A percentile compares a stretch with the other conserved stretches of the same genome.
These are phyloP conservation scores for Isoetes taiwanensis DNA, from an alignment of 75 land plant genomes.

Conservation along the genomic window DNA sequence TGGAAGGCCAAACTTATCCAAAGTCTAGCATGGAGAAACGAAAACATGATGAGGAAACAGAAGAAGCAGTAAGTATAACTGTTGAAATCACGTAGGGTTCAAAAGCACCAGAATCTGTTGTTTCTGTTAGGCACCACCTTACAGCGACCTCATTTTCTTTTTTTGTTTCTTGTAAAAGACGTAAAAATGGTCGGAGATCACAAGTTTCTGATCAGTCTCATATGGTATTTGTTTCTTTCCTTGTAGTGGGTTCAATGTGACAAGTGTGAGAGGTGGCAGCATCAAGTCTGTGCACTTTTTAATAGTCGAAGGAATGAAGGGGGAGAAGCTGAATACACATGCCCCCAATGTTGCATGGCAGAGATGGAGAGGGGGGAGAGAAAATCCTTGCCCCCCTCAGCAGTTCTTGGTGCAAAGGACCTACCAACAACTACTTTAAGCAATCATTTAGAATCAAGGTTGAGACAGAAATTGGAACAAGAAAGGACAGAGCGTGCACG, in stretches of 20 bases:
- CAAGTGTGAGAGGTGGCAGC: constrained; percentile 91
- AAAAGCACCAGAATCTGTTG: background rate
- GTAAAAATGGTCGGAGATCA: background rate
- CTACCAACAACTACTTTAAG: constrained; percentile 77
- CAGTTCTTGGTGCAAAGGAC: constrained; percentile 90
- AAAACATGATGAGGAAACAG: constrained; percentile 93
- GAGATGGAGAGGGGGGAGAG: constrained; percentile 86
- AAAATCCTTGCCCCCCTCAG: constrained; percentile 67
- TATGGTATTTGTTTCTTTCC: background rate
- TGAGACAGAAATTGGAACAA: constrained; percentile 48
- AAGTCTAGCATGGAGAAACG: constrained; percentile 70
- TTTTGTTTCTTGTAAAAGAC: background rate
- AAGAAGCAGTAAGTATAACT: constrained; percentile 62
- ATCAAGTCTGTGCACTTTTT: constrained; percentile 91
- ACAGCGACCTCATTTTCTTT: background rate
- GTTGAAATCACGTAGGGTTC: background rate
- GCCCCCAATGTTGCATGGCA: constrained; percentile 64
- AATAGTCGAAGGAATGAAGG: constrained; percentile 87
- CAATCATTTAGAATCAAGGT: constrained; percentile 73
- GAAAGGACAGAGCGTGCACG: constrained; percentile 70
- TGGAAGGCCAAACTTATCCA: constrained; percentile 45
- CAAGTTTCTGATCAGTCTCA: background rate
- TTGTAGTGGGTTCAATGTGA: constrained; percentile 97
- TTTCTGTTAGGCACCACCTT: background rate
- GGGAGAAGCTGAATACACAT: constrained; percentile 90